Percentiles rank a stretch among this genome's conserved stretches.
phyloP scores from a whole-genome alignment of 2,329 filamentous ascomycete species.

The Penicillium fuscoglaucum region DNA sequence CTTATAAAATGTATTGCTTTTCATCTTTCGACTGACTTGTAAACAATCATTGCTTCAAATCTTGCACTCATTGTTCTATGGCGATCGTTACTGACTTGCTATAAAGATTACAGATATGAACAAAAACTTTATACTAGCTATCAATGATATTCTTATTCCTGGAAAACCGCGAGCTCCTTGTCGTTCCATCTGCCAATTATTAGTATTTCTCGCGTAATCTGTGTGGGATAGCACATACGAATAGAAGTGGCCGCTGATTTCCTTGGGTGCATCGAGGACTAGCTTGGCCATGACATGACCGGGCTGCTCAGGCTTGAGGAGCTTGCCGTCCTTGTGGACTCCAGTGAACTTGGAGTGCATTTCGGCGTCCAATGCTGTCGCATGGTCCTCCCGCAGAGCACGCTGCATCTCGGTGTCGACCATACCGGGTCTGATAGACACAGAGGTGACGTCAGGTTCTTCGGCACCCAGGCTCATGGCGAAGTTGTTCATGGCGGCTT shows the following conservation, averaged over 20 bases:
- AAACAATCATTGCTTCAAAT: slow-evolving; percentile 17
- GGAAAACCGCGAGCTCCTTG: slow-evolving; percentile 45
- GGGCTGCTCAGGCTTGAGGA: slow-evolving; percentile 80
- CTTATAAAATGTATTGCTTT: slow-evolving; percentile 61
- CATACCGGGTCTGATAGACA: slow-evolving; percentile 38
- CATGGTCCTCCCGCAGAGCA: slow-evolving; percentile 73
- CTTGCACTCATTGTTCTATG: slow-evolving; percentile 24
- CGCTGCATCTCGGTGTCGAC: slow-evolving; percentile 43
- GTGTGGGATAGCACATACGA: slow-evolving; percentile 30
- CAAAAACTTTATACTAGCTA: slow-evolving; percentile 3
- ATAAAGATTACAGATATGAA: slow-evolving; percentile 19
- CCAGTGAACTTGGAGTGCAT: slow-evolving; percentile 66
- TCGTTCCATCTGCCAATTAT: slow-evolving; percentile 47
- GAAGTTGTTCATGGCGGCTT: slow-evolving; percentile 40
- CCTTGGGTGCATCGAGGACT: slow-evolving; percentile 62
- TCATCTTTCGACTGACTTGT: slow-evolving; percentile 64
- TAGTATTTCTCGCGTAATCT: slow-evolving; percentile 20
- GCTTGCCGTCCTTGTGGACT: slow-evolving; percentile 67
- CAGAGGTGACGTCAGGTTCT: slow-evolving; percentile 27
- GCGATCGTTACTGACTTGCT: slow-evolving; percentile 33
- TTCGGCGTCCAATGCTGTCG: slow-evolving; percentile 57
- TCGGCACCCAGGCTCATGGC: slow-evolving; percentile 32
- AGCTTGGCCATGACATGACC: slow-evolving; percentile 83
- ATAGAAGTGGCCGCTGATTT: slow-evolving; percentile 74
- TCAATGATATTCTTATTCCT: slow-evolving; percentile 33